Conservation (phyloP, 129 eudicot genomes). For the Silybum marianum region DNA sequence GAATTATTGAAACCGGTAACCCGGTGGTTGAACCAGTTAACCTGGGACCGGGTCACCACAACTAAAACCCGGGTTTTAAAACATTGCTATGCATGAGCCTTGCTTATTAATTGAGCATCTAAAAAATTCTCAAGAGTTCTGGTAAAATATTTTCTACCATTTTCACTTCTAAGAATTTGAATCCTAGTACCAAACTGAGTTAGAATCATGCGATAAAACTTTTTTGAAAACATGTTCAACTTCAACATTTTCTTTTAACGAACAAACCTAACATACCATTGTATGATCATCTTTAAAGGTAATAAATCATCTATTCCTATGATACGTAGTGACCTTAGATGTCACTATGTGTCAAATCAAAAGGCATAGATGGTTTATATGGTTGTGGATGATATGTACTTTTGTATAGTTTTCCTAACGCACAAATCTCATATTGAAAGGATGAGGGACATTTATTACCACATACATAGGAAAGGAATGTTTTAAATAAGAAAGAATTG, state of each 20-base stretch:
- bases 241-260: background rate
- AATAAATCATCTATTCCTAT: conserved; percentile 1
- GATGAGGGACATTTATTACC: background rate
- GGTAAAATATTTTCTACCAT: background rate
- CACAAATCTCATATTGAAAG: conserved; percentile 19
- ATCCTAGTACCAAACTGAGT: background rate
- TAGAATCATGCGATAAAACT: background rate
- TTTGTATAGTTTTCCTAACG: background rate
- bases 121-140: background rate
- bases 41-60: too few relatives aligned
- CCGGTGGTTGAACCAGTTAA: too few relatives aligned
- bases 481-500: conserved; percentile 4
- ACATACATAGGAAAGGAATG: background rate
- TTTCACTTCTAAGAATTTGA: background rate
- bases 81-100: too few relatives aligned
- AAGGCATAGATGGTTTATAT: background rate
- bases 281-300: background rate
- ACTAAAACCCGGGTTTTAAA: too few relatives aligned
- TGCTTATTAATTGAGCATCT: background rate
- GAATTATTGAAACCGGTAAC: too few relatives aligned
- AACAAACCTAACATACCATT: background rate
- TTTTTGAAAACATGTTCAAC: background rate
- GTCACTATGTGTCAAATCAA: background rate
- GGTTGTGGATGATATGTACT: background rate
- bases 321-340: background rate